phyloP scores from a whole-genome alignment of 2,329 filamentous ascomycete species.

The Zymoseptoria ardabiliae region DNA sequence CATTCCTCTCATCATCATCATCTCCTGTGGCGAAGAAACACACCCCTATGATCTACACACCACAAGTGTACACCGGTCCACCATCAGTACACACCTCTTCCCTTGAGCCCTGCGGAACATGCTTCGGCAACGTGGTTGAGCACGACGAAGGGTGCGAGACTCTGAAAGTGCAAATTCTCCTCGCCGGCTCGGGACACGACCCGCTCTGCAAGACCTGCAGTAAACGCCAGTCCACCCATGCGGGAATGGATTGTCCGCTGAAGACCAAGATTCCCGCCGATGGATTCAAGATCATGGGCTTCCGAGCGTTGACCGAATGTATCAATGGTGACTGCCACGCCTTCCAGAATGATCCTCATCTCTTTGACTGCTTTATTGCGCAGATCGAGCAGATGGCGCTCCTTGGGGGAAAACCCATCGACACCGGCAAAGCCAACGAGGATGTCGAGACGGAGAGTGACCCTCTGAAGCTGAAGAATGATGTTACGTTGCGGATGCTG shows the following conservation, averaged over 20 bases:
- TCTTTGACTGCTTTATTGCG: not conserved
- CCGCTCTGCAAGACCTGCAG: not conserved
- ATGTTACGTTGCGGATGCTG: not conserved
- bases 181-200: not conserved
- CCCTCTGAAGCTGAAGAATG: not conserved
- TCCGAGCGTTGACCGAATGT: not conserved
- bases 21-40: not conserved
- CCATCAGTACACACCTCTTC: not conserved
- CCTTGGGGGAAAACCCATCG: not conserved
- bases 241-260: not conserved
- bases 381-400: not conserved
- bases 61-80: not conserved
- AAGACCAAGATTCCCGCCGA: not conserved
- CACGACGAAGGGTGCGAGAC: not conserved
- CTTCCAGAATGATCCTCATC: not conserved
- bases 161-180: not conserved
- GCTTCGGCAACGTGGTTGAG: not conserved
- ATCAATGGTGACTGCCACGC: not conserved
- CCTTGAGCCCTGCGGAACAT: not conserved
- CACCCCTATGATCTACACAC: not conserved
- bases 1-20: not conserved
- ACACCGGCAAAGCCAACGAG: not conserved
- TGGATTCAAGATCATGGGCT: not conserved
- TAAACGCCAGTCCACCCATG: not conserved
- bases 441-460: not conserved